phyloP scores from a whole-genome alignment of 441 rosid species.

The Omphalea diandra region DNA sequence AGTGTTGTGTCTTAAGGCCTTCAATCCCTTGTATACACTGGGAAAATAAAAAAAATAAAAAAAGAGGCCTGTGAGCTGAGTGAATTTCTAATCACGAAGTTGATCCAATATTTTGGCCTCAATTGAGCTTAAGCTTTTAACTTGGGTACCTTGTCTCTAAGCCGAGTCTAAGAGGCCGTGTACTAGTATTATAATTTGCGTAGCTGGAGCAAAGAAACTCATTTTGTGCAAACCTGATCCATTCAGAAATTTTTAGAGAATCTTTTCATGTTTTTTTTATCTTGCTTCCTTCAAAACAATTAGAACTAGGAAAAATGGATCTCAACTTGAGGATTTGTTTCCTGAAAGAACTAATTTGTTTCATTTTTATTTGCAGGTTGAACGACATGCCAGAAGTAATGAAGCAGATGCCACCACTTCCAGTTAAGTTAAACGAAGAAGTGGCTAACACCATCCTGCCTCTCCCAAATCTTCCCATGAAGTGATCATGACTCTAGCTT shows the following conservation, averaged over 20 bases:
- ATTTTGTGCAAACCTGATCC: not conserved
- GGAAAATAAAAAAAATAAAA: conserved; percentile 2
- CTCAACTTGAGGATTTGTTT: not conserved
- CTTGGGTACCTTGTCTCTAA: not conserved
- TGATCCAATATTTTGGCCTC: not conserved
- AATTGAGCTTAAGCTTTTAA: not conserved
- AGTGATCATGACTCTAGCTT: conserved; percentile 19
- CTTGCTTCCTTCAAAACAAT: not conserved
- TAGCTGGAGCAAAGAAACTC: not conserved
- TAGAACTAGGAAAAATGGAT: not conserved
- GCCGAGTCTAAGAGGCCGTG: not conserved
- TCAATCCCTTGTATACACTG: not conserved
- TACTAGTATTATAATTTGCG: not conserved
- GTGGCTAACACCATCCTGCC: conserved; percentile 36
- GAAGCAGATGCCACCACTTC: conserved; percentile 60
- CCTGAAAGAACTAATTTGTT: not conserved
- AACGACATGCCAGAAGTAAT: conserved; percentile 39
- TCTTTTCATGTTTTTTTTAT: too few relatives aligned
- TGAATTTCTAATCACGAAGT: not conserved
- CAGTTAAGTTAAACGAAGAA: conserved; percentile 37
- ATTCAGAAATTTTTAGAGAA: not conserved
- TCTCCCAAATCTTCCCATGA: conserved; percentile 21
- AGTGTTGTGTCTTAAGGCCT: too few relatives aligned
- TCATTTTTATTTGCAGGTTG: conserved; percentile 38
- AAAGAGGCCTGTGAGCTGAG: not conserved